Conservation (phyloP, 306 rosid species). For the Vigna mungo region DNA sequence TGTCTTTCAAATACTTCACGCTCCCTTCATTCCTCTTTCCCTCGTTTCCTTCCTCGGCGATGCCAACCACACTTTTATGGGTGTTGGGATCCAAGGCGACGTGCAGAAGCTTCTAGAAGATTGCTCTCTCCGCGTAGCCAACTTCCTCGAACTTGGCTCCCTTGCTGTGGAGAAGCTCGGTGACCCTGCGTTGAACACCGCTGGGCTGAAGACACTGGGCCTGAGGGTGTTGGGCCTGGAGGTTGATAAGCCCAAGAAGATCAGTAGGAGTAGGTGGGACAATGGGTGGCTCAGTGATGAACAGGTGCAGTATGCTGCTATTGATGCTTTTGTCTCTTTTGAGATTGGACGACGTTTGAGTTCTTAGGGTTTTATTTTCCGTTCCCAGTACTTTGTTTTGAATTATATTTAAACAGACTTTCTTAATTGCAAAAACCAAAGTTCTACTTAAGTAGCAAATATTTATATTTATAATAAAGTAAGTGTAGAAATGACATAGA, state of each 20-base stretch:
- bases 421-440: no score
- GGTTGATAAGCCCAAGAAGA: constrained; percentile 30
- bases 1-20: constrained; percentile 42
- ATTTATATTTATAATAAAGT: no score
- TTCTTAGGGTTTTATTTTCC: no score
- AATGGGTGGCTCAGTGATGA: background rate
- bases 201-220: background rate
- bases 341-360: no score
- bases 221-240: constrained; percentile 4
- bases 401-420: background rate
- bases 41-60: background rate
- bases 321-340: no score
- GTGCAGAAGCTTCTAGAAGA: constrained; percentile 30
- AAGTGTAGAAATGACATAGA: no score
- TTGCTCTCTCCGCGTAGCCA: background rate
- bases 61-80: constrained; percentile 14
- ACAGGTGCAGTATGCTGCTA: constrained; percentile 34
- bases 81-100: constrained; percentile 37
- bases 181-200: background rate
- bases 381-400: no score
- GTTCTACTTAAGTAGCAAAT: no score
- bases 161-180: constrained; percentile 29
- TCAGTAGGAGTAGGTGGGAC: constrained; percentile 42
- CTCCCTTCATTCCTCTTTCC: constrained; percentile 14
- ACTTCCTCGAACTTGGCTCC: constrained; percentile 9